These are phyloP conservation scores for Stephania yunnanensis DNA, from an alignment of 164 flowering plant species.

Conservation along the genomic window DNA sequence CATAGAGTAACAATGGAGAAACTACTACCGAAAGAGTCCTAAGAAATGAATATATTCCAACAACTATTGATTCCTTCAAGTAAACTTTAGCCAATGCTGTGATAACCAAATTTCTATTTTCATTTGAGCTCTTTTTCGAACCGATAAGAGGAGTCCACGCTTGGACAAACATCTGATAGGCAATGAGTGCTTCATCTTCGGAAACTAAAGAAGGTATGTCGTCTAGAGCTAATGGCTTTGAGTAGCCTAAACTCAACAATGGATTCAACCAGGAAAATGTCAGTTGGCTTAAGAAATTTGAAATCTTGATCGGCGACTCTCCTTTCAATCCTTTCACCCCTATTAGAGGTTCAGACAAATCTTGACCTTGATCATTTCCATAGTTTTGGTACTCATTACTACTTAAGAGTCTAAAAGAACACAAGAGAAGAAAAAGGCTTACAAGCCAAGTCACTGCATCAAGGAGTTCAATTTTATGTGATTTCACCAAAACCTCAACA, in stretches of 20 bases:
- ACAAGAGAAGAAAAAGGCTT: slow-evolving; percentile 44
- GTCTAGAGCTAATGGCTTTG: slow-evolving; percentile 46
- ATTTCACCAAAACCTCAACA: slow-evolving; percentile 24
- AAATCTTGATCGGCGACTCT: slow-evolving; percentile 12
- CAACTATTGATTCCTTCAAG: slow-evolving; percentile 40
- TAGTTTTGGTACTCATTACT: slow-evolving; percentile 1
- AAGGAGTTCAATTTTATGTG: slow-evolving; percentile 19
- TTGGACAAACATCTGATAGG: slow-evolving; percentile 38
- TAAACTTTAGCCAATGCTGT: slow-evolving; percentile 45
- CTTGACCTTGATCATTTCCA: slow-evolving; percentile 11
- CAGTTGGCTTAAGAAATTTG: slow-evolving; percentile 39
- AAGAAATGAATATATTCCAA: slow-evolving; percentile 46
- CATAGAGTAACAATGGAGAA: slow-evolving; percentile 58
- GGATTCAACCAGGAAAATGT: slow-evolving; percentile 76
- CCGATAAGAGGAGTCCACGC: slow-evolving; percentile 35
- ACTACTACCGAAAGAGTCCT: slow-evolving; percentile 39
- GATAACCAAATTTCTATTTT: slow-evolving; percentile 28
- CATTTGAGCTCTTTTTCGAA: slow-evolving; percentile 15
- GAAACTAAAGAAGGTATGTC: slow-evolving; percentile 55
- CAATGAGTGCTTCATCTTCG: slow-evolving; percentile 55
- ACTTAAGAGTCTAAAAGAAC: slow-evolving; percentile 31
- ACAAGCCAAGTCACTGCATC: slow-evolving; percentile 47
- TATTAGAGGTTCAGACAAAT: slow-evolving; percentile 44
- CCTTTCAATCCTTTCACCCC: slow-evolving; percentile 12
- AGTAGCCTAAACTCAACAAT: slow-evolving; percentile 54